phyloP scores from a whole-genome alignment of 106 monocot genomes.

The Dioscorea dumetorum region DNA sequence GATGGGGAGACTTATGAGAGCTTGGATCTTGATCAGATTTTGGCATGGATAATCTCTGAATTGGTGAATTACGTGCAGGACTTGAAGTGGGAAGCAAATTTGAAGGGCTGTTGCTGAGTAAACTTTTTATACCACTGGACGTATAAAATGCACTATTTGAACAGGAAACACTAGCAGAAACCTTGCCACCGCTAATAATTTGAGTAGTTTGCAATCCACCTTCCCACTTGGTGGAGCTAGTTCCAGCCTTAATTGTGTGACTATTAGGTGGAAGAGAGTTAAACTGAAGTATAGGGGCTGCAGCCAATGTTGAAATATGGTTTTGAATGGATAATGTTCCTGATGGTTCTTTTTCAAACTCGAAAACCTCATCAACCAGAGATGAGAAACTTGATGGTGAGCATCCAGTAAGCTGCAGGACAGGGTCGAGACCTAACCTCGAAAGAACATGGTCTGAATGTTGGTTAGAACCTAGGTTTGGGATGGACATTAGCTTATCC shows the following conservation, averaged over 20 bases:
- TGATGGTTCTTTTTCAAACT: slow-evolving; percentile 44
- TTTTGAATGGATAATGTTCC: slow-evolving; percentile 16
- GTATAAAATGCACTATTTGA: slow-evolving; percentile 23
- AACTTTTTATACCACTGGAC: slow-evolving; percentile 36
- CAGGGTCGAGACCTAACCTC: slow-evolving; percentile 28
- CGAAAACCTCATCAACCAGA: slow-evolving; percentile 90
- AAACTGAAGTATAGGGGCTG: slow-evolving; percentile 21
- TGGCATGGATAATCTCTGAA: slow-evolving; percentile 36
- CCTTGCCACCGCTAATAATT: slow-evolving; percentile 19
- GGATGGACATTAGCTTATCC: slow-evolving; percentile 38
- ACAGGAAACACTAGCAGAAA: slow-evolving; percentile 19
- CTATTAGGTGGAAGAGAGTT: slow-evolving; percentile 15
- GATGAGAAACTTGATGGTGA: slow-evolving; percentile 70
- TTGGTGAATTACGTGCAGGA: slow-evolving; percentile 27
- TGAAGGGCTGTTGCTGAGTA: slow-evolving; percentile 11
- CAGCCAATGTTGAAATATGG: slow-evolving; percentile 24
- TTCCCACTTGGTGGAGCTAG: slow-evolving; percentile 36
- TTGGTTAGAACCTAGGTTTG: slow-evolving; percentile 19
- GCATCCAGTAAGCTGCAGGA: slow-evolving; percentile 31
- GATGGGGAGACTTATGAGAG: slow-evolving; percentile 36
- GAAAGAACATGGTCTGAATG: slow-evolving; percentile 28
- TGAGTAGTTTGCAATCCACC: slow-evolving; percentile 34
- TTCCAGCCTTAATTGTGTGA: slow-evolving; percentile 33
- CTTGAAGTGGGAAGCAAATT: slow-evolving; percentile 35
- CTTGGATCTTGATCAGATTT: slow-evolving; percentile 65